A percentile compares a stretch with the other conserved stretches of the same genome.
Evolutionary conservation across 2,329 filamentous ascomycete genomes (phyloP).

Genomic region (Rachicladosporium sp.): DNA sequence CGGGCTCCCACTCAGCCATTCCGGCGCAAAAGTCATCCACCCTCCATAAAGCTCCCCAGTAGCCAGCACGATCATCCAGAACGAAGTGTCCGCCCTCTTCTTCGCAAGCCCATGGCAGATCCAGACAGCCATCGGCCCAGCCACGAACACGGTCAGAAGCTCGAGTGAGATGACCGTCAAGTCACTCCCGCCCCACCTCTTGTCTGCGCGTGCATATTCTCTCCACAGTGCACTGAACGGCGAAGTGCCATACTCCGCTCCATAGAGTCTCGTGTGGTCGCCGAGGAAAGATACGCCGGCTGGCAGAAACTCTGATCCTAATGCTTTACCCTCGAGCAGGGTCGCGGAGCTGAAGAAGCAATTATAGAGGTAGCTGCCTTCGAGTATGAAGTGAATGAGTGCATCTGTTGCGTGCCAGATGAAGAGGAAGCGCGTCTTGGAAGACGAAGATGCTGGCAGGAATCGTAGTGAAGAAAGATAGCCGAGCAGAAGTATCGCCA

Average conservation of each 20-base stretch:
- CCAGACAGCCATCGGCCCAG: conserved; percentile 45
- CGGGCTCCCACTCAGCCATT: conserved; percentile 48
- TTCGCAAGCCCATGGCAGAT: conserved; percentile 38
- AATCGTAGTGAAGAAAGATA: conserved; percentile 36
- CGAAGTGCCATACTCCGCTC: conserved; percentile 42
- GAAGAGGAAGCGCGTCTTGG: conserved; percentile 63
- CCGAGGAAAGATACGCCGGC: conserved; percentile 42
- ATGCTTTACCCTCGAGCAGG: conserved; percentile 16
- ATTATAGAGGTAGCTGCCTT: conserved; percentile 85
- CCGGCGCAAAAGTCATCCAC: conserved; percentile 20
- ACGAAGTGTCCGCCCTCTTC: conserved; percentile 33
- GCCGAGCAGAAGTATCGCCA: conserved; percentile 42
- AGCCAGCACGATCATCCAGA: conserved; percentile 46
- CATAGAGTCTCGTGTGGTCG: conserved; percentile 44
- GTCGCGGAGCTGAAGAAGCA: conserved; percentile 66
- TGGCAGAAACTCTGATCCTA: conserved; percentile 30
- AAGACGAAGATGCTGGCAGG: conserved; percentile 42
- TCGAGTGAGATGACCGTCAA: conserved; percentile 47
- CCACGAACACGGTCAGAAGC: conserved; percentile 48
- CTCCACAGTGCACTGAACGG: conserved; percentile 48
- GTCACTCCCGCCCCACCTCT: conserved; percentile 47
- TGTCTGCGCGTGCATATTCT: conserved; percentile 54
- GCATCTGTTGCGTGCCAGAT: conserved; percentile 93
- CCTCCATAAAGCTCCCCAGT: conserved; percentile 53
- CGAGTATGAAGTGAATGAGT: conserved; percentile 80